Base-by-base conservation (phyloP, 2,329 filamentous ascomycete genomes). In the Scedosporium minutisporum region DNA sequence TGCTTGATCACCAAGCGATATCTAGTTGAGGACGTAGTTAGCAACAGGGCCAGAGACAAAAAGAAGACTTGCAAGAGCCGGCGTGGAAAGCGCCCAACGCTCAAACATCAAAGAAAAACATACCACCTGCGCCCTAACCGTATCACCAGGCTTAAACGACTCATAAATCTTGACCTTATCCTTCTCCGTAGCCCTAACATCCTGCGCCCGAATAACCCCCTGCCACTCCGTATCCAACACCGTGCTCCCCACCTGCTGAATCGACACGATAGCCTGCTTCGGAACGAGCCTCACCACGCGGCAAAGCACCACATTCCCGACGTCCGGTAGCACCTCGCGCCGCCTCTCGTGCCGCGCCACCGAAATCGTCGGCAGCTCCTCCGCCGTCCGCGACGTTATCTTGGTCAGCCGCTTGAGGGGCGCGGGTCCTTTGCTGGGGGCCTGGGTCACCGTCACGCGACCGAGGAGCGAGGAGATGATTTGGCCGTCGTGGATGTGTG, bases 181-280 rank as follows among this genome's bases (percentile, higher is more conserved):
- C 77, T 97, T 96, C 77, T 99, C 95, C 18, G 95, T 96, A 3
- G 92, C 91, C 63, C 95, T 83, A 41, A 99, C 91, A 72, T 99
- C 95, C 77, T 97, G 93, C 65, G 88, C 86, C 18, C 92, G 84
- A 64, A 96, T 92, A 65, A 96, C 78, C 4, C 90, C 92, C 75
- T 91, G 88, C 83, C 93, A 96, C 68, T 92, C 88, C 60, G 91
- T 89, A 67, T 89, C 83, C 65, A 90, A 80, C 48, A 90, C 87
- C 10, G 82, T 83, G 69, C 87, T 81, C 63, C 89, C 86, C 27
- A 97, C 88, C 64, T 93, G 88, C 64, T 96, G 82, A 68, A 97
- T 97, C 23, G 89, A 88, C 62, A 96, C 87, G 27, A 88, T 89
- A 5, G 91, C 93, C 77, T 96, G 92, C 65, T 89, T 86, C 57